Evolutionary conservation across 352 stramenopile genomes (phyloP).

Genomic region (Albugo laibachii): DNA sequence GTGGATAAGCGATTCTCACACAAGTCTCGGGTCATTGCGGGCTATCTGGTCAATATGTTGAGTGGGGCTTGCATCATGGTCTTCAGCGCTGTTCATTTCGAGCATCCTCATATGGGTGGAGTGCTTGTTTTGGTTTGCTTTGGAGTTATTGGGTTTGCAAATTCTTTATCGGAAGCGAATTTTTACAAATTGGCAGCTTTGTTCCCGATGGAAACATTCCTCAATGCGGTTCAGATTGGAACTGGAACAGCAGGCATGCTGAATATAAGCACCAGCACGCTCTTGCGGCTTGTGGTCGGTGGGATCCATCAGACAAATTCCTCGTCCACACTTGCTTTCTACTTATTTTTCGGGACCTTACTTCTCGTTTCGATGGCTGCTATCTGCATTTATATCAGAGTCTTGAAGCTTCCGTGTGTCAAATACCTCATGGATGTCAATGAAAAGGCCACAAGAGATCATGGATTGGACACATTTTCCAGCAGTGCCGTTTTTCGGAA

Average conservation of each 20-base stretch:
- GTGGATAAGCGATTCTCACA: slow-evolving; percentile 33
- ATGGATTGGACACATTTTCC: slow-evolving; percentile 15
- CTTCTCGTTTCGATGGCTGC: slow-evolving; percentile 25
- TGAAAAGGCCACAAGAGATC: slow-evolving; percentile 9
- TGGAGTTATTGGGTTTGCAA: slow-evolving; percentile 20
- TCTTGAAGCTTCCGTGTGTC: slow-evolving; percentile 19
- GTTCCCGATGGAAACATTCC: slow-evolving; percentile 45
- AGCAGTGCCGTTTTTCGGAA: slow-evolving; percentile 15
- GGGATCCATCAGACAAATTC: slow-evolving; percentile 18
- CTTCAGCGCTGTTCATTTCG: slow-evolving; percentile 29
- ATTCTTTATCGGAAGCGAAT: slow-evolving; percentile 31
- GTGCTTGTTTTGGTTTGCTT: slow-evolving; percentile 38
- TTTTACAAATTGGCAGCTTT: slow-evolving; percentile 40
- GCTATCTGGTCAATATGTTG: slow-evolving; percentile 31
- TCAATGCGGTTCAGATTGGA: slow-evolving; percentile 41
- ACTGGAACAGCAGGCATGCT: slow-evolving; percentile 25
- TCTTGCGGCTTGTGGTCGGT: slow-evolving; percentile 28
- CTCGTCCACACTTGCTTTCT: slow-evolving; percentile 20
- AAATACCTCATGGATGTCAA: slow-evolving; percentile 36
- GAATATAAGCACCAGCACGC: slow-evolving; percentile 31
- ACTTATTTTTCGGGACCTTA: slow-evolving; percentile 37
- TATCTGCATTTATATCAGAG: slow-evolving; percentile 19
- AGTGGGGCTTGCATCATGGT: slow-evolving; percentile 40
- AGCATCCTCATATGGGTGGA: slow-evolving; percentile 21
- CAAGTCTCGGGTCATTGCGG: slow-evolving; percentile 18